phyloP scores from a whole-genome alignment of 192 early-diverging fungal species.

The Backusella tarrabulga region DNA sequence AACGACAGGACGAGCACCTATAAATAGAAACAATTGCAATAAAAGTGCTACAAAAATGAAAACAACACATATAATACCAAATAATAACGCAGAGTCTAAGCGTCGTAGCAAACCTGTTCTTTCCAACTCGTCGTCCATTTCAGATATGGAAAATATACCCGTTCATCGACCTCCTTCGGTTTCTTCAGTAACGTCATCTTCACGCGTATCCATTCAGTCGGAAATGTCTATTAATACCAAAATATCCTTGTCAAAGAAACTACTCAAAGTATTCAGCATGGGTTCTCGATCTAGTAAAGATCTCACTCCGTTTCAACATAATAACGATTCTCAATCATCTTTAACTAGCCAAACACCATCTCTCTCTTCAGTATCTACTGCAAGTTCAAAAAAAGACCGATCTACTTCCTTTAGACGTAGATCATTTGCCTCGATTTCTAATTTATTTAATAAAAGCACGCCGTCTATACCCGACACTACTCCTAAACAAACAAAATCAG shows the following conservation, averaged over 20 bases:
- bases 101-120: conserved; percentile 1
- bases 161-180: conserved; percentile 16
- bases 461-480: not conserved
- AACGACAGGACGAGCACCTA: not conserved
- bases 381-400: not conserved
- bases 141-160: not conserved
- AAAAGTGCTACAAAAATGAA: conserved; percentile 1
- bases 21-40: not conserved
- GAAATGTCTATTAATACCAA: conserved; percentile 26
- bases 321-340: conserved; percentile 6
- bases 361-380: not conserved
- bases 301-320: conserved; percentile 1
- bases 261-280: conserved; percentile 37
- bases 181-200: conserved; percentile 9
- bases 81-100: not conserved
- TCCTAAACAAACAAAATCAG: not conserved
- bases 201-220: conserved; percentile 18
- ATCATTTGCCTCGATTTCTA: conserved; percentile 22
- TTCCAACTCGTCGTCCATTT: not conserved
- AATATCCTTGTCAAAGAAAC: conserved; percentile 23
- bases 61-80: not conserved
- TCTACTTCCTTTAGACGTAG: conserved; percentile 22
- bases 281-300: conserved; percentile 17
- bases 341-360: not conserved
- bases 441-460: conserved; percentile 23